phyloP scores from a whole-genome alignment of 2,329 filamentous ascomycete species.

The Alternaria sp. region DNA sequence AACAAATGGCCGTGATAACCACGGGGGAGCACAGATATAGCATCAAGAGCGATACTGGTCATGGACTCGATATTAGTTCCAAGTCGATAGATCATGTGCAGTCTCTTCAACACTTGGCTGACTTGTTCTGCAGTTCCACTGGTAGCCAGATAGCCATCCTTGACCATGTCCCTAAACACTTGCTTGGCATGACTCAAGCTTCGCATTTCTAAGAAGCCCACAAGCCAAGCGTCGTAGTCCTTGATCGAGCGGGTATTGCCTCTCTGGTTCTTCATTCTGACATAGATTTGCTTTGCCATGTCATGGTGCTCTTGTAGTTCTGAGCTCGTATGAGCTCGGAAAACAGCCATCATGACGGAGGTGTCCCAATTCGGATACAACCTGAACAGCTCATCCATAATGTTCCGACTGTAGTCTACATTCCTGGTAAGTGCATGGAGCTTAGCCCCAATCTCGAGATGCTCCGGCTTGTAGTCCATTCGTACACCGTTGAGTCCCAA shows the following conservation, averaged over 20 bases:
- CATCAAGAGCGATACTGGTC: conserved; percentile 45
- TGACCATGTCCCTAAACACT: conserved; percentile 91
- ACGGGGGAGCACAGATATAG: conserved; percentile 62
- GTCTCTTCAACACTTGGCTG: conserved; percentile 32
- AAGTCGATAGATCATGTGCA: conserved; percentile 40
- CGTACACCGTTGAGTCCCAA: conserved; percentile 3
- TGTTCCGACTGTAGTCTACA: conserved; percentile 65
- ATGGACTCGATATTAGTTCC: conserved; percentile 40
- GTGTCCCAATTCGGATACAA: conserved; percentile 58
- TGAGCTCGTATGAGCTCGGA: conserved; percentile 69
- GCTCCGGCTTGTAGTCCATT: conserved; percentile 41
- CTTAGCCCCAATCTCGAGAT: conserved; percentile 70
- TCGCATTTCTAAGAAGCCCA: conserved; percentile 72
- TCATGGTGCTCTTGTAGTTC: conserved; percentile 52
- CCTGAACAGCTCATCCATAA: conserved; percentile 63
- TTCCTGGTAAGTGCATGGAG: conserved; percentile 69
- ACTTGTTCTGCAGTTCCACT: conserved; percentile 47
- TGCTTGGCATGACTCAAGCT: conserved; percentile 73
- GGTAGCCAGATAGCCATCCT: conserved; percentile 53
- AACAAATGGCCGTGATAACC: conserved; percentile 79
- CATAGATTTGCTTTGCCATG: conserved; percentile 58
- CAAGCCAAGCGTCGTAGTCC: conserved; percentile 79
- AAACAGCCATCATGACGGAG: conserved; percentile 71
- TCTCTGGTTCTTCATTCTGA: conserved; percentile 68
- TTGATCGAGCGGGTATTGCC: conserved; percentile 68